Evolutionary conservation across 2,329 filamentous ascomycete genomes (phyloP).

Genomic region (Exophiala alcalophila): DNA sequence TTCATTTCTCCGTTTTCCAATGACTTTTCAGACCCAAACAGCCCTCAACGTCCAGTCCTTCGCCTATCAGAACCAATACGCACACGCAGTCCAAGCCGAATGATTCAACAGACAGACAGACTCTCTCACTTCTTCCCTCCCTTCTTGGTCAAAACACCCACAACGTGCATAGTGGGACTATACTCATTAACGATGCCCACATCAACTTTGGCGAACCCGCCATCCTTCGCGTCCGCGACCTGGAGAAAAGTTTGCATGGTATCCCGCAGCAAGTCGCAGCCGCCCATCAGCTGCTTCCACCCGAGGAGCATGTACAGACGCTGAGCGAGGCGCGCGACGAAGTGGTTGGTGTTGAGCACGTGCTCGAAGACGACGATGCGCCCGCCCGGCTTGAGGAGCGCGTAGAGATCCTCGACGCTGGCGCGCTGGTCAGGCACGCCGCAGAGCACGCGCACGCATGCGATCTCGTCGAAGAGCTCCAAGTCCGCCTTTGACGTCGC

Average conservation of each 20-base stretch:
- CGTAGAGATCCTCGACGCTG: constrained; percentile 48
- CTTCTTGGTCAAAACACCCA: constrained; percentile 18
- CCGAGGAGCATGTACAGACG: constrained; percentile 44
- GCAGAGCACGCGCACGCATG: constrained; percentile 54
- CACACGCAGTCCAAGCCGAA: no score
- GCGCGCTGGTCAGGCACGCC: constrained; percentile 49
- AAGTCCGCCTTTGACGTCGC: constrained; percentile 33
- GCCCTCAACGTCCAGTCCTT: no score
- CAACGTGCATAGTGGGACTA: constrained; percentile 3
- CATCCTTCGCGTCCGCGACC: constrained; percentile 15
- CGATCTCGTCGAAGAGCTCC: constrained; percentile 52
- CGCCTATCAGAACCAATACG: no score
- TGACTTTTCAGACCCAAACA: no score
- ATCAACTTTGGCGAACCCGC: constrained; percentile 13
- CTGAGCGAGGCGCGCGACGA: constrained; percentile 47
- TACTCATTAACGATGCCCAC: constrained; percentile 4
- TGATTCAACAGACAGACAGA: no score
- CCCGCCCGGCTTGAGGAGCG: constrained; percentile 53
- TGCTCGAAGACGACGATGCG: constrained; percentile 56
- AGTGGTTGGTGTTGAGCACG: constrained; percentile 50
- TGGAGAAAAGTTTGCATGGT: constrained; percentile 12
- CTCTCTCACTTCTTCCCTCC: not conserved
- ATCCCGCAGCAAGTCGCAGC: constrained; percentile 44
- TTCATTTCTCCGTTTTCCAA: no score
- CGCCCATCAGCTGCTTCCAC: constrained; percentile 52